These are phyloP conservation scores for Blastobotrys proliferans DNA, from an alignment of 1,139 yeast species.

Conservation along the genomic window DNA sequence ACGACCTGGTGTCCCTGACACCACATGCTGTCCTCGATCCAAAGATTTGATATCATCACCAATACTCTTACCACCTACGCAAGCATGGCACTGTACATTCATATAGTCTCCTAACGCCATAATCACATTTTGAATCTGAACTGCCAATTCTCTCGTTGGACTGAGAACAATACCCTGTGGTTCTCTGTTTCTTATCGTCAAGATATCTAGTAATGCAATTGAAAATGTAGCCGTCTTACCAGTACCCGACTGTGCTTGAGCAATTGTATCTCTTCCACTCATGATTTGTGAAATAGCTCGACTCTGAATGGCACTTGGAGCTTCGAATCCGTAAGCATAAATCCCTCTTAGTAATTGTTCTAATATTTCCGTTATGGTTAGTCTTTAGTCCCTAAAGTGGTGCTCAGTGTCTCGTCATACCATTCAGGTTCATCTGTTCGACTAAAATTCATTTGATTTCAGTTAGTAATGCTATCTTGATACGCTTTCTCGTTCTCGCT, in stretches of 20 bases:
- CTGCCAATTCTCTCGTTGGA: slow-evolving; percentile 98
- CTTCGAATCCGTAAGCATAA: slow-evolving; percentile 96
- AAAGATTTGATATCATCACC: slow-evolving; percentile 90
- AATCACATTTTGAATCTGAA: slow-evolving; percentile 96
- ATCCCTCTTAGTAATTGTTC: slow-evolving; percentile 65
- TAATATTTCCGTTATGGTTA: not conserved
- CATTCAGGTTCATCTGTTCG: slow-evolving; percentile 71
- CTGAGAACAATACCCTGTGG: slow-evolving; percentile 86
- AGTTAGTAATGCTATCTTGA: not conserved
- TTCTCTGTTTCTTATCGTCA: slow-evolving; percentile 48
- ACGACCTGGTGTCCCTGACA: slow-evolving; percentile 99
- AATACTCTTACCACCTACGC: slow-evolving; percentile 97
- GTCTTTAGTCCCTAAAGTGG: not conserved
- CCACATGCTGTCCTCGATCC: slow-evolving; percentile 90
- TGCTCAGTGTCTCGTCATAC: slow-evolving; percentile 13
- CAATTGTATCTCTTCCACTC: slow-evolving; percentile 94
- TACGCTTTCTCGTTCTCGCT: not conserved
- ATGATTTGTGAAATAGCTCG: slow-evolving; percentile 97
- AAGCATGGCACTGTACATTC: slow-evolving; percentile 93
- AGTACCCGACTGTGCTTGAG: slow-evolving; percentile 99
- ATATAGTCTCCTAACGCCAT: slow-evolving; percentile 90
- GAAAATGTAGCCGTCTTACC: slow-evolving; percentile 99
- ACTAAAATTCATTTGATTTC: slow-evolving; percentile 45
- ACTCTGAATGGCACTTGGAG: slow-evolving; percentile 96
- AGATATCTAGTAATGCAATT: slow-evolving; percentile 92